A percentile compares a stretch with the other conserved stretches of the same genome.
These are phyloP conservation scores for Rubus idaeus DNA, from an alignment of 306 rosid genomes.

Conservation along the genomic window DNA sequence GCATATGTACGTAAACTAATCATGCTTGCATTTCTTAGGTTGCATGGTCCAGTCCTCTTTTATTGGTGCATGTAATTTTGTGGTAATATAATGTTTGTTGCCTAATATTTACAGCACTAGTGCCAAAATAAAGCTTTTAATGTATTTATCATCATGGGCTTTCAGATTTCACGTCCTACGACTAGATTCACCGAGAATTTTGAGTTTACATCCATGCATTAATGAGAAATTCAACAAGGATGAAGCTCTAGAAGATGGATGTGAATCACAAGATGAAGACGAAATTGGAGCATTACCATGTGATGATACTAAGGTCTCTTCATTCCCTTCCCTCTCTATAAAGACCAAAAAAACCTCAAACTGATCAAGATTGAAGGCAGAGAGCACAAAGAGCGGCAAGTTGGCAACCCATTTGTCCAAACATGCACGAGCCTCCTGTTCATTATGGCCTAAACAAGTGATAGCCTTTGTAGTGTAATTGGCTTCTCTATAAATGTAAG, in stretches of 20 bases:
- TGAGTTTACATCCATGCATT: slow-evolving; percentile 90
- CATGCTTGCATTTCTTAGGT: background rate
- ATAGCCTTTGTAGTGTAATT: no score
- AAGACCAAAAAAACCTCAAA: background rate
- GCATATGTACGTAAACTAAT: background rate
- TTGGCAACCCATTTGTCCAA: no score
- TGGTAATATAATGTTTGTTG: background rate
- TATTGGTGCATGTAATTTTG: background rate
- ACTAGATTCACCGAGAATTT: slow-evolving; percentile 82
- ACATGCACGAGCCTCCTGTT: no score
- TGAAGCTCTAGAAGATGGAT: slow-evolving; percentile 57
- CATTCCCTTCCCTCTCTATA: background rate
- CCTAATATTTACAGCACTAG: background rate
- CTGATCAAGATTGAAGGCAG: no score
- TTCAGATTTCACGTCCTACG: slow-evolving; percentile 59
- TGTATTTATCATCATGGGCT: background rate
- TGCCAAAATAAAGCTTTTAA: slow-evolving; percentile 4
- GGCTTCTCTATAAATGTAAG: no score
- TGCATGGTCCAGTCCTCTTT: background rate
- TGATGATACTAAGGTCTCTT: slow-evolving; percentile 45
- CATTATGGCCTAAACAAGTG: no score
- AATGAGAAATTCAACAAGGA: slow-evolving; percentile 97
- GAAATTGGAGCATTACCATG: slow-evolving; percentile 31
- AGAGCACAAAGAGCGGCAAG: no score
- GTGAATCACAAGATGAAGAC: slow-evolving; percentile 48